Percentiles rank a stretch among this genome's conserved stretches.
phyloP scores from a whole-genome alignment of 208 protist genomes.

The Acanthamoeba divionensis region DNA sequence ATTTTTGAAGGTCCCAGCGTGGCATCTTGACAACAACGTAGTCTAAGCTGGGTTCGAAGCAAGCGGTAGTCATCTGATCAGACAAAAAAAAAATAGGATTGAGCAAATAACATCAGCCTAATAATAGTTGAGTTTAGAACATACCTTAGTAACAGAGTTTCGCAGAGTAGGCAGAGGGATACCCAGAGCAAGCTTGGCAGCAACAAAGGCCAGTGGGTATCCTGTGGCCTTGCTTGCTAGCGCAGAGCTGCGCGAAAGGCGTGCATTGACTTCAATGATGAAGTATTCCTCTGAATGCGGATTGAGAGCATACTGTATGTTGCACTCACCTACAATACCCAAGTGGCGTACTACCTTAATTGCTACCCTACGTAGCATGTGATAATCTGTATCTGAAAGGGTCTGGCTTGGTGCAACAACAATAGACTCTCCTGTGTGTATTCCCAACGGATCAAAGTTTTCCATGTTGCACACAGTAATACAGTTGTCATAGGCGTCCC shows the following conservation, averaged over 20 bases:
- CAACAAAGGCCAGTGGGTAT: slow-evolving; percentile 97
- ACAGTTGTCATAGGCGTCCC: slow-evolving; percentile 97
- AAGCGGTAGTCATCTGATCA: slow-evolving; percentile 74
- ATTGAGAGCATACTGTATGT: slow-evolving; percentile 98
- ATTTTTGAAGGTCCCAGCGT: slow-evolving; percentile 92
- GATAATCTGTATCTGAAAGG: slow-evolving; percentile 95
- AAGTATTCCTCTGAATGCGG: slow-evolving; percentile 94
- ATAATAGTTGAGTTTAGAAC: not conserved
- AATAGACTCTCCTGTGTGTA: slow-evolving; percentile 98
- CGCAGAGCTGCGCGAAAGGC: slow-evolving; percentile 94
- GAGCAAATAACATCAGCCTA: not conserved
- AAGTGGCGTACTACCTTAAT: slow-evolving; percentile 91
- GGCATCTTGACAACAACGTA: slow-evolving; percentile 94
- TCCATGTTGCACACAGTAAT: slow-evolving; percentile 99
- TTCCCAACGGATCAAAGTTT: slow-evolving; percentile 96
- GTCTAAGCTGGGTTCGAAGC: slow-evolving; percentile 96
- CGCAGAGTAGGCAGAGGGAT: slow-evolving; percentile 90
- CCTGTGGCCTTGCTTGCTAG: slow-evolving; percentile 97
- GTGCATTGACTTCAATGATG: slow-evolving; percentile 96
- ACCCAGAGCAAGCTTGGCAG: slow-evolving; percentile 95
- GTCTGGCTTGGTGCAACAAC: slow-evolving; percentile 95
- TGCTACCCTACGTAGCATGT: slow-evolving; percentile 92
- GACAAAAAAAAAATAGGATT: not conserved
- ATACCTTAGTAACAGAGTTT: slow-evolving; percentile 81
- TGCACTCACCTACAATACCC: slow-evolving; percentile 97